Conservation (phyloP, 2,329 filamentous ascomycete genomes). For the Microascus cirrosus region DNA sequence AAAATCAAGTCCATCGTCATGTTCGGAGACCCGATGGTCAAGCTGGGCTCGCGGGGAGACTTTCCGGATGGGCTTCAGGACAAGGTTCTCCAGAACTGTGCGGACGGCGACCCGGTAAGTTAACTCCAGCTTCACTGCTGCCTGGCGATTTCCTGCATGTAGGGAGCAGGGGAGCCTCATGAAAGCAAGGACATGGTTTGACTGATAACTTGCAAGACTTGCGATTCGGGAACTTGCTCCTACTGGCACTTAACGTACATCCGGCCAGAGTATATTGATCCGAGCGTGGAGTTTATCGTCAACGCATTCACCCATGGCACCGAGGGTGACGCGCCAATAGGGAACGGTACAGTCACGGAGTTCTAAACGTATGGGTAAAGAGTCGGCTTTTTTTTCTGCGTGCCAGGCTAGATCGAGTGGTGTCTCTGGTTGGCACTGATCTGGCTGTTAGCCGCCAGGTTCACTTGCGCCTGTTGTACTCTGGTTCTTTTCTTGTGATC, state of each 20-base stretch:
- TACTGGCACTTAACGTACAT: background rate
- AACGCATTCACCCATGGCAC: background rate
- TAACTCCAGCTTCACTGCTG: too few species aligned
- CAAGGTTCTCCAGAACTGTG: constrained; percentile 6
- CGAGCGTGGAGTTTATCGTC: background rate
- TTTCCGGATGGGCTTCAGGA: constrained; percentile 5
- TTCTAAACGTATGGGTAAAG: too few species aligned
- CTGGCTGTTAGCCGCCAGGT: too few species aligned
- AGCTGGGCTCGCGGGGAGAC: background rate
- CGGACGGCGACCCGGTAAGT: constrained; percentile 6
- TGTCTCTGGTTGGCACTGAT: too few species aligned
- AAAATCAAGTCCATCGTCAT: constrained; percentile 6
- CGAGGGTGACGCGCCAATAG: background rate
- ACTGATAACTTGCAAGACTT: background rate
- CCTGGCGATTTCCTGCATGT: too few species aligned
- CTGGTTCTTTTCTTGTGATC: too few species aligned
- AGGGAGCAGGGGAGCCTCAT: too few species aligned
- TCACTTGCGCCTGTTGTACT: too few species aligned
- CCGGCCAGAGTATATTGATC: background rate
- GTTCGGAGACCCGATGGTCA: constrained; percentile 7
- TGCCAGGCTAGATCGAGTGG: too few species aligned
- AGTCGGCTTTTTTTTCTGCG: too few species aligned
- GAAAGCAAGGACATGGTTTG: too few species aligned
- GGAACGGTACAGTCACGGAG: background rate
- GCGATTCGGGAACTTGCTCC: background rate